A percentile compares a stretch with the other conserved stretches of the same genome.
These are phyloP conservation scores for Coemansia sp. DNA, from an alignment of 192 early-diverging fungal genomes.

Conservation along the genomic window DNA sequence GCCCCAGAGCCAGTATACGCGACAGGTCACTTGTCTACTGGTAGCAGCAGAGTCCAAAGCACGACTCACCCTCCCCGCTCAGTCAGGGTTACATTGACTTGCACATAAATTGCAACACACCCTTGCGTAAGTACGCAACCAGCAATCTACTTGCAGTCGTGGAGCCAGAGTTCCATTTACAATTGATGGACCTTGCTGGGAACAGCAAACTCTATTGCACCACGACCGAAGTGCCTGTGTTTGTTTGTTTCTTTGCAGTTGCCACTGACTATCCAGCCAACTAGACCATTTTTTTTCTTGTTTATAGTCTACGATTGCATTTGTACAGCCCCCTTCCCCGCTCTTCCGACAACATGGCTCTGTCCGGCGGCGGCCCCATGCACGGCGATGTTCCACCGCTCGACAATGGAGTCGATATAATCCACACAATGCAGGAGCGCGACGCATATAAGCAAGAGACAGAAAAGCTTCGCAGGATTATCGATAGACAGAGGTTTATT, in stretches of 20 bases:
- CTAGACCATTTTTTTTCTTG: too few species aligned
- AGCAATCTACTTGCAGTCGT: background rate
- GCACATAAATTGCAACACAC: background rate
- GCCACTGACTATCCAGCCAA: background rate
- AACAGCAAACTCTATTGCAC: background rate
- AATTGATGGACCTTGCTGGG: background rate
- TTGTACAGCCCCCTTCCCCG: background rate
- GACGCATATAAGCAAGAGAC: slow-evolving; percentile 77
- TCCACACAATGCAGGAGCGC: slow-evolving; percentile 59
- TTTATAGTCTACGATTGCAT: background rate
- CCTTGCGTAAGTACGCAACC: background rate
- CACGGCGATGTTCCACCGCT: slow-evolving; percentile 10
- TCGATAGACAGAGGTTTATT: slow-evolving; percentile 84
- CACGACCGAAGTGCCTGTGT: background rate
- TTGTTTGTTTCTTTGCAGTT: slow-evolving; percentile 16
- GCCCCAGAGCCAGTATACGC: too few species aligned
- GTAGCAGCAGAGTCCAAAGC: too few species aligned
- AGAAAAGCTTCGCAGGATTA: slow-evolving; percentile 86
- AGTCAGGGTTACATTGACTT: too few species aligned
- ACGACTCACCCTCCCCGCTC: too few species aligned
- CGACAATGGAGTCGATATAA: slow-evolving; percentile 33
- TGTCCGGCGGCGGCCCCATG: slow-evolving; percentile 12
- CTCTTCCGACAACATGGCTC: slow-evolving; percentile 14
- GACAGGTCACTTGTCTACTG: too few species aligned
- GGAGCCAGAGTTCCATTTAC: background rate